Percentiles rank a stretch among this genome's conserved stretches.
Evolutionary conservation across 148 eudicot genomes (phyloP).

Genomic region (Dianthus caryophyllus): DNA sequence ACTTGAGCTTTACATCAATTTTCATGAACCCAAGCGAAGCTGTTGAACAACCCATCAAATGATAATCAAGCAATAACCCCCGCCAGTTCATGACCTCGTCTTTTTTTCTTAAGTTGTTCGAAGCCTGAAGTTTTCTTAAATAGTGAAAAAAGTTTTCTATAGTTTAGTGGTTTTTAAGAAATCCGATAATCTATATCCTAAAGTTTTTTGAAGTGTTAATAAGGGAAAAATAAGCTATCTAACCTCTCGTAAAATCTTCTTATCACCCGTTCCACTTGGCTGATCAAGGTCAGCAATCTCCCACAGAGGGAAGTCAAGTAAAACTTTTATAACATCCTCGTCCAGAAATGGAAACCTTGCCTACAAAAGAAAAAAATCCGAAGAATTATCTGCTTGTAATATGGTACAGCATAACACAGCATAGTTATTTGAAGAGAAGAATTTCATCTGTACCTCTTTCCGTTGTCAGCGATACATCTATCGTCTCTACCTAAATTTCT

Average conservation of each 20-base stretch:
- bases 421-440: slow-evolving; percentile 23
- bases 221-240: no score
- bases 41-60: neutral
- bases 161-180: no score
- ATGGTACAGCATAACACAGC: neutral
- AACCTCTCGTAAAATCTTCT: slow-evolving; percentile 91
- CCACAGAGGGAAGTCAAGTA: slow-evolving; percentile 82
- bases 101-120: no score
- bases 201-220: no score
- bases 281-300: slow-evolving; percentile 83
- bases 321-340: slow-evolving; percentile 75
- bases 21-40: neutral
- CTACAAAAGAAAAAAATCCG: slow-evolving; percentile 32
- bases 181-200: no score
- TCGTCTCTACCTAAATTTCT: slow-evolving; percentile 99
- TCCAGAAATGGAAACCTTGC: slow-evolving; percentile 97
- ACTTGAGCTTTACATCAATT: neutral
- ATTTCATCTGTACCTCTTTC: slow-evolving; percentile 66
- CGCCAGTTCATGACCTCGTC: no score
- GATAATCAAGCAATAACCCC: neutral
- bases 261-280: slow-evolving; percentile 91
- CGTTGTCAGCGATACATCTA: slow-evolving; percentile 93
- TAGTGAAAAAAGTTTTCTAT: no score
- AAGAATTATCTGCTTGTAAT: neutral
- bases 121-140: no score